Percentiles rank a stretch among this genome's conserved stretches.
Evolutionary conservation across 1,139 yeast species (phyloP).

Genomic region (Suhomyces panamericanus): DNA sequence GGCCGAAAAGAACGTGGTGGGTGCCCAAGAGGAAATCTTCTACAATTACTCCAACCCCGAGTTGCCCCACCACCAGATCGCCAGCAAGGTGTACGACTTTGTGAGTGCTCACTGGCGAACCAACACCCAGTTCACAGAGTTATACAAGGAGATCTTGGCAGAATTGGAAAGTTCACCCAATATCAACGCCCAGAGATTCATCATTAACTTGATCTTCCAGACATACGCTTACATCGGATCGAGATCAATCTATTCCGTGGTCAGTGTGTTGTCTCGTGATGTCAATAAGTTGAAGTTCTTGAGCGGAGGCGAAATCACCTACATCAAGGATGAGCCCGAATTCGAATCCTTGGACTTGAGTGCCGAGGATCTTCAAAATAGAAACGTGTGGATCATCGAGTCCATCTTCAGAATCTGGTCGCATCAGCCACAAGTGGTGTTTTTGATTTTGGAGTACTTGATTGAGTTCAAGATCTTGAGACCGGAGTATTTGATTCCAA

Average conservation of each 20-base stretch:
- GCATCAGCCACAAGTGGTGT: slow-evolving; percentile 79
- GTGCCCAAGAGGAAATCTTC: slow-evolving; percentile 45
- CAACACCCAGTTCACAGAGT: slow-evolving; percentile 39
- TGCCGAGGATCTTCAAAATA: slow-evolving; percentile 29
- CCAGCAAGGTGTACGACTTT: slow-evolving; percentile 45
- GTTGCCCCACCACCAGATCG: slow-evolving; percentile 39
- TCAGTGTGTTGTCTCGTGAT: slow-evolving; percentile 63
- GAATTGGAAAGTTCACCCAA: slow-evolving; percentile 21
- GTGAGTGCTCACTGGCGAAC: slow-evolving; percentile 45
- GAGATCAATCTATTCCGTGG: slow-evolving; percentile 85
- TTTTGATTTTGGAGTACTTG: slow-evolving; percentile 65
- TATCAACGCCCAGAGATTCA: slow-evolving; percentile 46
- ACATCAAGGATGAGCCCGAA: slow-evolving; percentile 32
- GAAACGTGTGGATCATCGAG: slow-evolving; percentile 54
- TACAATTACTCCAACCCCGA: slow-evolving; percentile 38
- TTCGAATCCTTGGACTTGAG: slow-evolving; percentile 44
- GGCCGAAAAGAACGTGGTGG: slow-evolving; percentile 26
- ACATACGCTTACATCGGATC: slow-evolving; percentile 81
- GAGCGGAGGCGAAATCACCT: slow-evolving; percentile 35
- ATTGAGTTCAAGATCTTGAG: slow-evolving; percentile 51
- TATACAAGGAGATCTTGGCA: slow-evolving; percentile 31
- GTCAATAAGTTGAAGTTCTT: slow-evolving; percentile 50
- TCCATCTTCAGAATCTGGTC: slow-evolving; percentile 77
- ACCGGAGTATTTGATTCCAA: slow-evolving; percentile 42
- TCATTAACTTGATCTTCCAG: slow-evolving; percentile 65